phyloP scores from a whole-genome alignment of 148 eudicot genomes.

The Amaranthus cruentus region DNA sequence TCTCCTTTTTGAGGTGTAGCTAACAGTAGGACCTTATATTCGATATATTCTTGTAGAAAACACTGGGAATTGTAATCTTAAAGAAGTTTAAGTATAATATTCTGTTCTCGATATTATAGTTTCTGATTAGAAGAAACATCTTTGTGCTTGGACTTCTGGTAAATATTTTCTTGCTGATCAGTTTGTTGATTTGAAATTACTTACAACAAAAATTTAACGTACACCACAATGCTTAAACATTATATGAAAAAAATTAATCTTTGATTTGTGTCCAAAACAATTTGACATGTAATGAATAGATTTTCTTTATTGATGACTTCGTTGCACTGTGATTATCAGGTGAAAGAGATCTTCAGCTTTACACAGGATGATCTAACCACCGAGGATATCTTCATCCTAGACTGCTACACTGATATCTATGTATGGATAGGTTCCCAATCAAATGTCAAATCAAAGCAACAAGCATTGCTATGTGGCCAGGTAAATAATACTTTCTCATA shows the following conservation, averaged over 20 bases:
- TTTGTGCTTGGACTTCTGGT: not conserved
- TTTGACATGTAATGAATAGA: too few relatives aligned
- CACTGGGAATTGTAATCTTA: not conserved
- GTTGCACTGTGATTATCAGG: not conserved
- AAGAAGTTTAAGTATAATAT: not conserved
- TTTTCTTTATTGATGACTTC: not conserved
- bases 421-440: slow-evolving; percentile 41
- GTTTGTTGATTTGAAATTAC: too few relatives aligned
- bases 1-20: not conserved
- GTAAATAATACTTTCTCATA: slow-evolving; percentile 24
- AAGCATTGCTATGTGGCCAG: slow-evolving; percentile 43
- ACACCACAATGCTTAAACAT: too few relatives aligned
- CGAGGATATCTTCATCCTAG: slow-evolving; percentile 43
- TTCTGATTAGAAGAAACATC: not conserved
- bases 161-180: not conserved
- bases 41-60: not conserved
- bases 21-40: not conserved
- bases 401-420: slow-evolving; percentile 40
- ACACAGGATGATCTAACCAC: slow-evolving; percentile 54
- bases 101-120: not conserved
- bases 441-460: slow-evolving; percentile 21
- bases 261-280: too few relatives aligned
- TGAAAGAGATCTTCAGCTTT: slow-evolving; percentile 46
- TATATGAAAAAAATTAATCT: too few relatives aligned
- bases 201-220: not conserved